Percentiles rank a stretch among this genome's conserved stretches.
These are phyloP conservation scores for Tricholoma sp. DNA, from an alignment of 768 basidiomycete genomes.

Conservation along the genomic window DNA sequence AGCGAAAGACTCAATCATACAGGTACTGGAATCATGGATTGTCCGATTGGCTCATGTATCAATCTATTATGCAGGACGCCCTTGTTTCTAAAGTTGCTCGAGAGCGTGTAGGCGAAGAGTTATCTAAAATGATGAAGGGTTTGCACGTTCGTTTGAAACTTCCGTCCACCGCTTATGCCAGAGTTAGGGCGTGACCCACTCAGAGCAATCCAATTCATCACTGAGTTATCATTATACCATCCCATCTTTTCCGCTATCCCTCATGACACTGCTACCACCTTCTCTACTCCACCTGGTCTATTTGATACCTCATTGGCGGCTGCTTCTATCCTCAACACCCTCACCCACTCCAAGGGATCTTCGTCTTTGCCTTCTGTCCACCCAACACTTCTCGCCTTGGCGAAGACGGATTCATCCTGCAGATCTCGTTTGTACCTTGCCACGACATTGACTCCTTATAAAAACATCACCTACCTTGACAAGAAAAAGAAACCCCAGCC, in stretches of 20 bases:
- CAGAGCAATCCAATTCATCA: conserved; percentile 68
- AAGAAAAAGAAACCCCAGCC: conserved; percentile 57
- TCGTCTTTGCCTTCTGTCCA: conserved; percentile 39
- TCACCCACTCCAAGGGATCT: conserved; percentile 30
- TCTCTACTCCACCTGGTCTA: conserved; percentile 40
- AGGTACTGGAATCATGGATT: conserved; percentile 35
- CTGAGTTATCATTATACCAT: conserved; percentile 64
- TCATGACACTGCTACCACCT: conserved; percentile 29
- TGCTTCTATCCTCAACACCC: conserved; percentile 49
- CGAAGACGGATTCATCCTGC: conserved; percentile 33
- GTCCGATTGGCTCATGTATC: conserved; percentile 20
- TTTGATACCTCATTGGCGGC: conserved; percentile 46
- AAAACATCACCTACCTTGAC: conserved; percentile 51
- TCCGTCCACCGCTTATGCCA: not conserved
- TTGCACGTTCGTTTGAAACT: not conserved
- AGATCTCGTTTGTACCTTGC: conserved; percentile 74
- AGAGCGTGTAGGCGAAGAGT: conserved; percentile 88
- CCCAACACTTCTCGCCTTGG: conserved; percentile 36
- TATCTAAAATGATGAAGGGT: conserved; percentile 95
- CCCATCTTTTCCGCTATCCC: conserved; percentile 60
- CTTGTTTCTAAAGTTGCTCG: conserved; percentile 78
- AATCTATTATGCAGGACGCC: conserved; percentile 41
- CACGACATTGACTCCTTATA: conserved; percentile 69
- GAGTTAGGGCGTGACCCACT: conserved; percentile 67
- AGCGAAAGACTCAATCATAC: conserved; percentile 55